Base-by-base conservation (phyloP, 768 basidiomycete genomes). In the Amanita phalloides region DNA sequence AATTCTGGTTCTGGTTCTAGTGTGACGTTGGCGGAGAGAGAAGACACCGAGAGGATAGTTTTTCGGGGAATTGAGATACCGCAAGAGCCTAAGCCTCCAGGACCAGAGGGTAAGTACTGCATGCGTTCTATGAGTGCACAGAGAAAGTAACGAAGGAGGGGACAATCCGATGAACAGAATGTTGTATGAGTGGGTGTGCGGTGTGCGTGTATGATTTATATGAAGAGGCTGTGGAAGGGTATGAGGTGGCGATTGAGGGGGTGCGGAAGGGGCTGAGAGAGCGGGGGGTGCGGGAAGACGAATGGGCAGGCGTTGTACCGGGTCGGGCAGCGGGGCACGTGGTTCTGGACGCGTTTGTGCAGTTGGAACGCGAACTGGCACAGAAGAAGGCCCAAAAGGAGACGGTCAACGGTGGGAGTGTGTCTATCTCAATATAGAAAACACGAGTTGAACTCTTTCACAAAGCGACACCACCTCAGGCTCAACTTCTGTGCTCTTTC, bases 131-230 rank as follows among this genome's bases (percentile, higher is more conserved):
- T 4, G 28, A 17, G n/a, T 35, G 14, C n/a, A 4, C 4, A n/a
- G 30, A n/a, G 28, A n/a, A 4, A 32, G 32, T 26, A 10, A 28
- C 3, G n/a, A 45, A 4, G 1, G 28, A 8, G 28, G 28, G 8
- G 25, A 25, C 25, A 25, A 17, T 17, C 17, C 17, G 17, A 28
- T 23, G 28, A n/a, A 14, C 57, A 92, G 91, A 92, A 66, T 93
- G 91, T 65, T 95, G 91, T 70, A 94, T 94, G 91, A 91, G 90
- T 2, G 89, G 89, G 28, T 95, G 92, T 61, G 87, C 90, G 0
- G 67, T 93, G n/a, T 94, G 92, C 64, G 86, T 94, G 6, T 89
- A 94, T 66, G 90, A 91, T 58, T 64, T 92, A 23, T 90, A 92
- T 66, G 81, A 87, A 54, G 89, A 91, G 45, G 77, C 83, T 0